These are phyloP conservation scores for Sequoia sempervirens DNA, from an alignment of 75 land plant genomes.

Conservation along the genomic window DNA sequence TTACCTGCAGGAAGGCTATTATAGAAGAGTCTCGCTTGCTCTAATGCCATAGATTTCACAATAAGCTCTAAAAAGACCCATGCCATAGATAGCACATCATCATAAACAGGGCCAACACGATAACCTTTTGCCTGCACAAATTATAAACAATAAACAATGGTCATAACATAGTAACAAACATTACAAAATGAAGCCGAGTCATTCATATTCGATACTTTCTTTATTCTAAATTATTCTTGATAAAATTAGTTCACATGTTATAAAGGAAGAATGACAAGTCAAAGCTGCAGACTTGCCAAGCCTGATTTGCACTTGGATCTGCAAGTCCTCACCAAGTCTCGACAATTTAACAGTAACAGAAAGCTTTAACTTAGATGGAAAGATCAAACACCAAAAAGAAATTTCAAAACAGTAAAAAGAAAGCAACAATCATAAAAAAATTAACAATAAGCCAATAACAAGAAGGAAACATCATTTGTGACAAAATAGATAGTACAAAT, in stretches of 20 bases:
- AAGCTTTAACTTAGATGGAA: not conserved
- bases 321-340: no score
- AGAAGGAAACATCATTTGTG: not conserved
- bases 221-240: not conserved
- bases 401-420: no score
- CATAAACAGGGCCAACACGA: conserved; percentile 98
- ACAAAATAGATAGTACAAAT: not conserved
- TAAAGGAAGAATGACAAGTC: not conserved
- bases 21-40: conserved; percentile 77
- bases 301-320: no score
- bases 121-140: conserved; percentile 91
- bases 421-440: not conserved
- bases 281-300: no score
- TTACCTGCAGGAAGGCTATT: conserved; percentile 50
- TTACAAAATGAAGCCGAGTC: not conserved
- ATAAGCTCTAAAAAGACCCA: conserved; percentile 98
- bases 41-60: conserved; percentile 95
- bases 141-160: not conserved
- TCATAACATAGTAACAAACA: not conserved
- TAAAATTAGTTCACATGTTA: not conserved
- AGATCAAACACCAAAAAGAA: not conserved
- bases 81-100: conserved; percentile 98
- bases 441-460: not conserved
- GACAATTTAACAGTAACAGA: no score
- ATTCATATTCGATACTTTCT: not conserved